These are phyloP conservation scores for Barnettozyma sp. DNA, from an alignment of 805 yeast genomes.

Conservation along the genomic window DNA sequence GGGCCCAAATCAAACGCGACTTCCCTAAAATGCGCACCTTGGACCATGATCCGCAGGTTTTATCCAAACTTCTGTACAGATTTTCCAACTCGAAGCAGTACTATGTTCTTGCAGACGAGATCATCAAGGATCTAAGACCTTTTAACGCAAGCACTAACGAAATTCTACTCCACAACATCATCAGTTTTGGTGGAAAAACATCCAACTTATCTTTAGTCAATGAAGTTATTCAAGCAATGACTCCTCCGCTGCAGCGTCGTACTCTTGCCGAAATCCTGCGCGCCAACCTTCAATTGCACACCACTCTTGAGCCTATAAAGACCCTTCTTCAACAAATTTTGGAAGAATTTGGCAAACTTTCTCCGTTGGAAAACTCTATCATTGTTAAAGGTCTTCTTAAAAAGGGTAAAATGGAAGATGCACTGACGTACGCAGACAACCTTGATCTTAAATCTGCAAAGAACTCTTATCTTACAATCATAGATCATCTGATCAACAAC, in stretches of 20 bases:
- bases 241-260: constrained; percentile 14
- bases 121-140: constrained; percentile 15
- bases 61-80: constrained; percentile 12
- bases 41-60: constrained; percentile 15
- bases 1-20: constrained; percentile 15
- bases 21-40: constrained; percentile 9
- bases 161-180: constrained; percentile 10
- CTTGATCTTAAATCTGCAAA: constrained; percentile 1
- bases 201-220: constrained; percentile 14
- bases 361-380: constrained; percentile 15
- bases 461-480: constrained; percentile 11
- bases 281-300: constrained; percentile 16
- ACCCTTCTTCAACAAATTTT: constrained; percentile 17
- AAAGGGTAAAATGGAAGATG: constrained; percentile 9
- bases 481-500: constrained; percentile 11
- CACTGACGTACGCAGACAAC: constrained; percentile 7
- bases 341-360: constrained; percentile 11
- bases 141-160: constrained; percentile 7
- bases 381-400: constrained; percentile 16
- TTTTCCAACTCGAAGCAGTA: constrained; percentile 14
- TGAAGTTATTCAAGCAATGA: constrained; percentile 9
- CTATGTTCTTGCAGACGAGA: constrained; percentile 13
- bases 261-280: constrained; percentile 14
- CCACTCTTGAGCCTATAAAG: constrained; percentile 16
- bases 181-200: constrained; percentile 10